Conservation (phyloP, 2,329 filamentous ascomycete species). For the Fusarium sacchari region DNA sequence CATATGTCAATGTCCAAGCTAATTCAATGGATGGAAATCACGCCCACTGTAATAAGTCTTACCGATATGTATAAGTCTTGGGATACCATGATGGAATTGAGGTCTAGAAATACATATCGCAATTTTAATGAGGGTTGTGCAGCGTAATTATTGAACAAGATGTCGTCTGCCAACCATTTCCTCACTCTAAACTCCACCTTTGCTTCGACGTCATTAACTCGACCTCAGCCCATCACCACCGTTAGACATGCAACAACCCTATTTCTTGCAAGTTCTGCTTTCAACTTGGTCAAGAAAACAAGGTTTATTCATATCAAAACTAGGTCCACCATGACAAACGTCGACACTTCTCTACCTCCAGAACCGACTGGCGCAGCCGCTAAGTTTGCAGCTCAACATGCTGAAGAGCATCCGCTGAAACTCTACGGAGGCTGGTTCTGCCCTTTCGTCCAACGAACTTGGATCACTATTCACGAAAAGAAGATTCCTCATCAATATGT, state of each 20-base stretch:
- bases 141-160: not conserved
- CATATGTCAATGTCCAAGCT: not conserved
- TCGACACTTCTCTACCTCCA: constrained; percentile 60
- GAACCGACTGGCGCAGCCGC: constrained; percentile 62
- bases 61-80: not conserved
- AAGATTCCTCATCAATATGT: constrained; percentile 78
- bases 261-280: not conserved
- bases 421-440: constrained; percentile 83
- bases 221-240: constrained; percentile 3
- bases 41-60: not conserved
- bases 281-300: not conserved
- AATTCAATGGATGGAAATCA: not conserved
- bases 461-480: constrained; percentile 80
- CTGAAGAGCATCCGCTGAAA: constrained; percentile 63
- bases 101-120: no score
- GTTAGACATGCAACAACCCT: not conserved
- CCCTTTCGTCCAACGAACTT: constrained; percentile 74
- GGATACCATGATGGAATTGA: not conserved
- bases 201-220: constrained; percentile 28
- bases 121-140: not conserved
- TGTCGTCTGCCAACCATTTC: not conserved
- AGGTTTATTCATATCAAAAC: not conserved
- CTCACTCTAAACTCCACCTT: constrained; percentile 15
- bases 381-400: constrained; percentile 57
- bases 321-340: constrained; percentile 51